Percentiles rank a stretch among this genome's conserved stretches.
Conservation (phyloP, 345 rosid species). For the Salix suchowensis region DNA sequence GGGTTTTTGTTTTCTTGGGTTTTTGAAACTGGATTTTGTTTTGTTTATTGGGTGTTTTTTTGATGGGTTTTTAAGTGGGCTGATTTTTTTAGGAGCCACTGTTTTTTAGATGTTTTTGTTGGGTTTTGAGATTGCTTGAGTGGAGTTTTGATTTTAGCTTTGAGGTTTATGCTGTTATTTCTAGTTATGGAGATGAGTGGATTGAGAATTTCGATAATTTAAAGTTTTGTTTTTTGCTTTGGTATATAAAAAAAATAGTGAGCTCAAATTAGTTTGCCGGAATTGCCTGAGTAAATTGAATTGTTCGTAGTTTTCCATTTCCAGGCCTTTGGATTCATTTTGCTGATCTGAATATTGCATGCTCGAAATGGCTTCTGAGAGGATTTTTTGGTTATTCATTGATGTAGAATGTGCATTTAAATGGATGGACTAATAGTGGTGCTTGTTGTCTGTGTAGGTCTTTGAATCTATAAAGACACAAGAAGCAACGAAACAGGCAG, state of each 20-base stretch:
- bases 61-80: neutral
- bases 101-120: too few species aligned
- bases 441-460: slow-evolving; percentile 38
- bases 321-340: neutral
- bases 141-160: neutral
- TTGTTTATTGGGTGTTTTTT: neutral
- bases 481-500: slow-evolving; percentile 79
- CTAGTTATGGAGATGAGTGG: neutral
- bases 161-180: neutral
- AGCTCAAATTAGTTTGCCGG: too few species aligned
- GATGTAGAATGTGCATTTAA: neutral
- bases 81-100: neutral
- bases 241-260: neutral
- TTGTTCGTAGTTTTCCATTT: neutral
- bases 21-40: neutral
- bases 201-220: neutral
- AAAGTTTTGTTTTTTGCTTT: neutral
- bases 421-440: neutral
- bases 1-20: neutral
- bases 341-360: neutral
- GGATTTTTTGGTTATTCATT: neutral
- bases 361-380: neutral
- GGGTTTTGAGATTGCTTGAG: neutral
- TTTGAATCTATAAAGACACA: slow-evolving; percentile 71
- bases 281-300: neutral